phyloP scores from a whole-genome alignment of 768 basidiomycete genomes.

The Tricholoma sp. region DNA sequence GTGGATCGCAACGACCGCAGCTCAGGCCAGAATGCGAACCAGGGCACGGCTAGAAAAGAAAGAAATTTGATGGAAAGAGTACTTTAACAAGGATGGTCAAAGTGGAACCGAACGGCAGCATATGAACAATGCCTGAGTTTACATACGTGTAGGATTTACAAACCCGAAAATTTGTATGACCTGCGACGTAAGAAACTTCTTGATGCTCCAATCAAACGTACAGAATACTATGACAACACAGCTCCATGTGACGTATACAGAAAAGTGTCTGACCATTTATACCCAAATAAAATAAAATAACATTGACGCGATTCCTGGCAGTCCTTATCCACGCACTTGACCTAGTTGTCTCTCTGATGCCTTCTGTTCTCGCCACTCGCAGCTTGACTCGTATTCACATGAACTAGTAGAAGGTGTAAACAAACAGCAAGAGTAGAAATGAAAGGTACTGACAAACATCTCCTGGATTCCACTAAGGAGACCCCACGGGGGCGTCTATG shows the following conservation, averaged over 20 bases:
- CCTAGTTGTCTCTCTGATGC: slow-evolving; percentile 26
- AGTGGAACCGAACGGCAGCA: too few species aligned
- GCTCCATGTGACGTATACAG: not conserved
- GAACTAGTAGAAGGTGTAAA: slow-evolving; percentile 29
- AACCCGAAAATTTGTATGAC: too few species aligned
- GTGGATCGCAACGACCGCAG: too few species aligned
- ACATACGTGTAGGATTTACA: too few species aligned
- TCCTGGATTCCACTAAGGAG: slow-evolving; percentile 44
- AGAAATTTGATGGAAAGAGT: not conserved
- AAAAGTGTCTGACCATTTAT: too few species aligned
- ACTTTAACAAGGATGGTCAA: not conserved
- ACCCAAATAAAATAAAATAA: too few species aligned
- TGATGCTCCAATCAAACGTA: not conserved
- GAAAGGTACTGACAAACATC: slow-evolving; percentile 61
- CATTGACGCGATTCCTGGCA: too few species aligned
- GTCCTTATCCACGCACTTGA: too few species aligned
- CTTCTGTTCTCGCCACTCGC: slow-evolving; percentile 75
- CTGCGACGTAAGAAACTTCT: too few species aligned
- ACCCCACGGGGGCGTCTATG: slow-evolving; percentile 69
- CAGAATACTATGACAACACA: not conserved
- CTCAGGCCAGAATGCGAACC: too few species aligned
- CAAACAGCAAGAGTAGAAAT: not conserved
- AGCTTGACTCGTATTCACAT: slow-evolving; percentile 71
- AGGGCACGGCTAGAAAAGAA: too few species aligned
- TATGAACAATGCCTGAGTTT: too few species aligned